Conservation (phyloP, 2,329 filamentous ascomycete genomes). For the Elsinoe fawcettii region DNA sequence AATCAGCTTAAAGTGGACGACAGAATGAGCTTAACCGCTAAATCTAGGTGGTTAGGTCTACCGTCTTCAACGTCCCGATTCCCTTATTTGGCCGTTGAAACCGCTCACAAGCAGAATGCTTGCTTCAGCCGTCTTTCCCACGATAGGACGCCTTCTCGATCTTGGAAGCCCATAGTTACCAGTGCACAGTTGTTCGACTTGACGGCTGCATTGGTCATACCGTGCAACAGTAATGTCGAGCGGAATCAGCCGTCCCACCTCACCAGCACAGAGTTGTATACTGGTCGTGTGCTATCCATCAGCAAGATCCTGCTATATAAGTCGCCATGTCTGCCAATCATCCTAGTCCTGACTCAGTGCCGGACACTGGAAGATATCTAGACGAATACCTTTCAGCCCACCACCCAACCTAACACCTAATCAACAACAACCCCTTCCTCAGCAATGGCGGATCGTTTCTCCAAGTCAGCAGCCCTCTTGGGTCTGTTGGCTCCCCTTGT, state of each 20-base stretch:
- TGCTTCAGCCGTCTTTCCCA: not conserved
- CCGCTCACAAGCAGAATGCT: not conserved
- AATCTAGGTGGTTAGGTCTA: not conserved
- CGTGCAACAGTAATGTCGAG: not conserved
- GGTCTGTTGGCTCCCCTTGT: slow-evolving; percentile 5
- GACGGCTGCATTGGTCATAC: not conserved
- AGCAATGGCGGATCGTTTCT: slow-evolving; percentile 12
- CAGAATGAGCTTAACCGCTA: not conserved
- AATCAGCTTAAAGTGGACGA: not conserved
- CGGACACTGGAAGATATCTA: slow-evolving; percentile 13
- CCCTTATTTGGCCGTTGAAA: not conserved
- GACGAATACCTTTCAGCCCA: slow-evolving; percentile 12
- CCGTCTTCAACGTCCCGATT: slow-evolving; percentile 1
- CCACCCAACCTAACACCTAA: not conserved
- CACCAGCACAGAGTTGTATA: not conserved
- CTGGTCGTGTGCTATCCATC: not conserved
- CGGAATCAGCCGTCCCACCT: not conserved
- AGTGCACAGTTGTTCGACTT: not conserved
- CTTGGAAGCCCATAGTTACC: not conserved
- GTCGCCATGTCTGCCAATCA: not conserved
- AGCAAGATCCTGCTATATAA: not conserved
- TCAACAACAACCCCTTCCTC: not conserved
- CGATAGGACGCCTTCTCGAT: not conserved
- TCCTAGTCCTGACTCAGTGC: slow-evolving; percentile 3
- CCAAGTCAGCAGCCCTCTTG: slow-evolving; percentile 7